These are phyloP conservation scores for Colletotrichum godetiae DNA, from an alignment of 2,329 filamentous ascomycete species.

Conservation along the genomic window DNA sequence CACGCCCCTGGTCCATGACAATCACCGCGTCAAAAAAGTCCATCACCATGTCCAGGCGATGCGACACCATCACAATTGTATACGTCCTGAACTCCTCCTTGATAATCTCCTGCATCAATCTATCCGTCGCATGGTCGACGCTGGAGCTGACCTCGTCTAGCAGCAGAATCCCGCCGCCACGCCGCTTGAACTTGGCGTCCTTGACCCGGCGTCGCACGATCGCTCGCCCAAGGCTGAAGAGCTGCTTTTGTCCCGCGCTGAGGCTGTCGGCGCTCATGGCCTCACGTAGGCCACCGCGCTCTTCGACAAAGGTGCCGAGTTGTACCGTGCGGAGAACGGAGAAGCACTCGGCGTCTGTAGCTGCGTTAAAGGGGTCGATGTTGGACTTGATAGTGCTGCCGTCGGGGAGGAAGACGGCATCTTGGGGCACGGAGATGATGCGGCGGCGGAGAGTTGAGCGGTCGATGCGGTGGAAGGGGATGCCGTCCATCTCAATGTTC, in stretches of 20 bases:
- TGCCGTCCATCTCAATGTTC: conserved; percentile 51
- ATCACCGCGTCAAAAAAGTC: conserved; percentile 61
- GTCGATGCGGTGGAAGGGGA: conserved; percentile 48
- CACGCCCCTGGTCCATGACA: conserved; percentile 59
- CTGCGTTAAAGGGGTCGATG: conserved; percentile 47
- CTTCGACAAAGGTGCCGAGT: conserved; percentile 41
- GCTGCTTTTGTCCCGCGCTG: conserved; percentile 67
- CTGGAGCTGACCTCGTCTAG: conserved; percentile 57
- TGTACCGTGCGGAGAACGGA: conserved; percentile 43
- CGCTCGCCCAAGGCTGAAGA: conserved; percentile 69
- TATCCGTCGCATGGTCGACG: conserved; percentile 55
- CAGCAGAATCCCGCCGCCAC: conserved; percentile 46
- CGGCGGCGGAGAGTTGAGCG: conserved; percentile 52
- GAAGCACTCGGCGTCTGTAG: conserved; percentile 41
- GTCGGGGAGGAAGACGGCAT: conserved; percentile 56
- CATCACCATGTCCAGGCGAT: conserved; percentile 61
- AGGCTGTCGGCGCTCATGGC: conserved; percentile 56
- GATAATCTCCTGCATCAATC: conserved; percentile 54
- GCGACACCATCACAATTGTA: conserved; percentile 66
- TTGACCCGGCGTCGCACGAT: conserved; percentile 57
- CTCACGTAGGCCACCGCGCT: conserved; percentile 41
- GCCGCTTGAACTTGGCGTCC: conserved; percentile 20
- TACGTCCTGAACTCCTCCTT: conserved; percentile 50
- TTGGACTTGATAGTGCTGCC: conserved; percentile 49
- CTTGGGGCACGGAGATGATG: conserved; percentile 59